Percentiles rank a stretch among this genome's conserved stretches.
These are phyloP conservation scores for Chrysanthemum makinoi DNA, from an alignment of 129 eudicot species.

Conservation along the genomic window DNA sequence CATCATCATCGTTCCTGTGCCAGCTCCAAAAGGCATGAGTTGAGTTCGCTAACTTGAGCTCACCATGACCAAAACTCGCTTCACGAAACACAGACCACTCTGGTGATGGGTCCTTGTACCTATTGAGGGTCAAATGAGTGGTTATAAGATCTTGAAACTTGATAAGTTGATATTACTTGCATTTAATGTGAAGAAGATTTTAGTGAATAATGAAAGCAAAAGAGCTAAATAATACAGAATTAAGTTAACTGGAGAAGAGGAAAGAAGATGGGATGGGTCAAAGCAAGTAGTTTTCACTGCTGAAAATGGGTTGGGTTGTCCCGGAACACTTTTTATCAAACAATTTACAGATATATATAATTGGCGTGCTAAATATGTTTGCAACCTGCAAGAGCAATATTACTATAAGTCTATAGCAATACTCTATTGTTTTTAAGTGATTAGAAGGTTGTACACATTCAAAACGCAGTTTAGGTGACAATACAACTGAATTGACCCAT, in stretches of 20 bases:
- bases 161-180: not conserved
- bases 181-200: not conserved
- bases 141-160: not conserved
- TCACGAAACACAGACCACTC: conserved; percentile 95
- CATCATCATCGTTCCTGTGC: conserved; percentile 97
- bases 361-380: not conserved
- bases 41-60: conserved; percentile 70
- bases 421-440: not conserved
- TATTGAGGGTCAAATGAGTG: conserved; percentile 19
- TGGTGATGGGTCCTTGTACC: conserved; percentile 73
- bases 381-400: not conserved
- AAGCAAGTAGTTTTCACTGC: not conserved
- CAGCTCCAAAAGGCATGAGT: conserved; percentile 94
- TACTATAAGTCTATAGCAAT: no score
- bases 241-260: not conserved
- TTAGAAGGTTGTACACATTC: not conserved
- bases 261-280: not conserved
- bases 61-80: conserved; percentile 98
- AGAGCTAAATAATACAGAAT: not conserved
- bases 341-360: not conserved
- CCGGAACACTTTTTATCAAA: not conserved
- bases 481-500: not conserved
- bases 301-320: not conserved
- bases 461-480: no score
- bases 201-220: not conserved